Conservation (phyloP, 75 land plant species). For the Ceratopteris richardii region DNA sequence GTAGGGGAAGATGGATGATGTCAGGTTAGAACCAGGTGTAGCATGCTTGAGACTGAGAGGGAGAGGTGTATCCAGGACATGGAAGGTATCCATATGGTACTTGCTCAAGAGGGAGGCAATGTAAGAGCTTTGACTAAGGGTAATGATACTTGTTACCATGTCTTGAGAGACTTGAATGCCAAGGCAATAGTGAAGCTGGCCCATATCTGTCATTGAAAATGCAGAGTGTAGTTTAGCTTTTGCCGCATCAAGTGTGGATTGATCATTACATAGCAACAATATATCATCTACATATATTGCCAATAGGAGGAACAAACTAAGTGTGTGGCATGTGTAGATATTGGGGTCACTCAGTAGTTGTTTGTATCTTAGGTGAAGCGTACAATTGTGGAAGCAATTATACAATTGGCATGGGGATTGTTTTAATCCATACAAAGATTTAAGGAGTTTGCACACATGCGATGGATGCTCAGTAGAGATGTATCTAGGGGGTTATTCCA, state of each 20-base stretch:
- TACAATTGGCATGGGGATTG: conserved; percentile 19
- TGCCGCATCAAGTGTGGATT: not conserved
- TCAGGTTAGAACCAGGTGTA: no score
- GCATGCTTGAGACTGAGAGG: no score
- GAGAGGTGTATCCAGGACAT: no score
- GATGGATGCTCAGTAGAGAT: not conserved
- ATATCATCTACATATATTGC: conserved; percentile 6
- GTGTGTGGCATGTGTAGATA: not conserved
- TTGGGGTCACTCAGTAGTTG: not conserved
- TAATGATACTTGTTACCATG: no score
- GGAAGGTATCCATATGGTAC: no score
- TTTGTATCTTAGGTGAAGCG: not conserved
- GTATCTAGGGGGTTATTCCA: conserved; percentile 15
- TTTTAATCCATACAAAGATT: conserved; percentile 17
- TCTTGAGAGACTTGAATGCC: not conserved
- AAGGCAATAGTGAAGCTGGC: not conserved
- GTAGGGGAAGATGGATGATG: no score
- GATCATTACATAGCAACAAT: not conserved
- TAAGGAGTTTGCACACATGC: conserved; percentile 9
- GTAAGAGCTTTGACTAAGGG: no score
- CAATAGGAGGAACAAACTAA: not conserved
- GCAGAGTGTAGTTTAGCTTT: not conserved
- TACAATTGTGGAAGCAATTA: not conserved
- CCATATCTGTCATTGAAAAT: not conserved
- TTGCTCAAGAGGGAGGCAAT: no score